These are phyloP conservation scores for Rhizopus microsporus DNA, from an alignment of 371 early-diverging fungal species.

Conservation along the genomic window DNA sequence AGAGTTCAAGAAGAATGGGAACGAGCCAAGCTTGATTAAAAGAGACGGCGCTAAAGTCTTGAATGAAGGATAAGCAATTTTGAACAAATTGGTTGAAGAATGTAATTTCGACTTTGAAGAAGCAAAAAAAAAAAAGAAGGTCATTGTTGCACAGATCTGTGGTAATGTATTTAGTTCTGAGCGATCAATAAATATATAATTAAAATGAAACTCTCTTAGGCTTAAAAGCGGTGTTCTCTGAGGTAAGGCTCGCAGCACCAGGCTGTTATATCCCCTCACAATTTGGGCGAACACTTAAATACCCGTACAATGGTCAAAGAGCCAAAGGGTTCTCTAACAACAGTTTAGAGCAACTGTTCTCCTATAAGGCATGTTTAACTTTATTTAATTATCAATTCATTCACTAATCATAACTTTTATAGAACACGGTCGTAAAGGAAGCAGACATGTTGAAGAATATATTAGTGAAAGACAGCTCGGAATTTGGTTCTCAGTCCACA, in stretches of 20 bases:
- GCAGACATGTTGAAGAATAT: constrained; percentile 5
- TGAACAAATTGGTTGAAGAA: constrained; percentile 7
- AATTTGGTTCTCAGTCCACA: constrained; percentile 14
- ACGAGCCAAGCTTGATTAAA: background rate
- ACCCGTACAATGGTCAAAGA: constrained; percentile 6
- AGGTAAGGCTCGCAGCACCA: constrained; percentile 9
- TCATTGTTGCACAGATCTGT: constrained; percentile 9
- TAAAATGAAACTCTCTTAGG: constrained; percentile 11
- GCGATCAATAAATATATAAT: constrained; percentile 1
- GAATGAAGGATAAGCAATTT: constrained; percentile 5
- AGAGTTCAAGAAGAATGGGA: constrained; percentile 14
- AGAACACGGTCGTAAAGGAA: constrained; percentile 7
- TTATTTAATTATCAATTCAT: constrained; percentile 7
- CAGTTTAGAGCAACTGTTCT: constrained; percentile 8
- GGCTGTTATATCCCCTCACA: constrained; percentile 10
- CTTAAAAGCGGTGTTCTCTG: constrained; percentile 8
- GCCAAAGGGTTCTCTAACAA: background rate
- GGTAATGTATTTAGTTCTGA: constrained; percentile 13
- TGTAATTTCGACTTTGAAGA: constrained; percentile 5
- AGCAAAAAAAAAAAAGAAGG: constrained; percentile 4
- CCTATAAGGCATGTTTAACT: constrained; percentile 9
- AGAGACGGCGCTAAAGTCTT: constrained; percentile 5
- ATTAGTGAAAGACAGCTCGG: constrained; percentile 6
- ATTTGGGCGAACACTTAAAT: constrained; percentile 5
- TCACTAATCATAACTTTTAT: constrained; percentile 7